phyloP scores from a whole-genome alignment of 441 rosid genomes.

The Omphalea diandra region DNA sequence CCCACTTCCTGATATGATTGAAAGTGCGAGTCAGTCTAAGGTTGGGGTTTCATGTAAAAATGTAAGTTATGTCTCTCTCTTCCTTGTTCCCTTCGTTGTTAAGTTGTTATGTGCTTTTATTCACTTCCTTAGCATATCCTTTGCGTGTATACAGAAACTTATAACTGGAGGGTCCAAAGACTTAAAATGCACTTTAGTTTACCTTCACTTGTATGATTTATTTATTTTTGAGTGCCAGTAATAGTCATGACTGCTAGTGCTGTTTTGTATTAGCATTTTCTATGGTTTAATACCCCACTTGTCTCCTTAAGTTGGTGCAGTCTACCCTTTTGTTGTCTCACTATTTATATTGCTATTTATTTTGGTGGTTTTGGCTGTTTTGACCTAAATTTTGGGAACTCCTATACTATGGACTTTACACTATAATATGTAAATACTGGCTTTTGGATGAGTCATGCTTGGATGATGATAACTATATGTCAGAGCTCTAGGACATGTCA shows the following conservation, averaged over 20 bases:
- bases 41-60: slow-evolving; percentile 32
- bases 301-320: not conserved
- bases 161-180: not conserved
- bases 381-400: not conserved
- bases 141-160: not conserved
- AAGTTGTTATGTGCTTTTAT: not conserved
- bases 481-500: not conserved
- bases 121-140: not conserved
- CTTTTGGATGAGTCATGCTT: not conserved
- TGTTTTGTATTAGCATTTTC: not conserved
- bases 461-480: not conserved
- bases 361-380: no score
- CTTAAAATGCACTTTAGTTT: not conserved
- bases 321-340: not conserved
- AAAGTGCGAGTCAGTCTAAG: slow-evolving; percentile 28
- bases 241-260: not conserved
- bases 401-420: not conserved
- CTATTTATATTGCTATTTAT: not conserved
- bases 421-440: not conserved
- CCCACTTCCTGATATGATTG: slow-evolving; percentile 36
- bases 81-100: not conserved
- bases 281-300: not conserved
- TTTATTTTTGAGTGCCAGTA: not conserved
- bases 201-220: not conserved
- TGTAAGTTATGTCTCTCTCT: slow-evolving; percentile 32